These are phyloP conservation scores for Claviceps sp. DNA, from an alignment of 2,329 filamentous ascomycete genomes.

Conservation along the genomic window DNA sequence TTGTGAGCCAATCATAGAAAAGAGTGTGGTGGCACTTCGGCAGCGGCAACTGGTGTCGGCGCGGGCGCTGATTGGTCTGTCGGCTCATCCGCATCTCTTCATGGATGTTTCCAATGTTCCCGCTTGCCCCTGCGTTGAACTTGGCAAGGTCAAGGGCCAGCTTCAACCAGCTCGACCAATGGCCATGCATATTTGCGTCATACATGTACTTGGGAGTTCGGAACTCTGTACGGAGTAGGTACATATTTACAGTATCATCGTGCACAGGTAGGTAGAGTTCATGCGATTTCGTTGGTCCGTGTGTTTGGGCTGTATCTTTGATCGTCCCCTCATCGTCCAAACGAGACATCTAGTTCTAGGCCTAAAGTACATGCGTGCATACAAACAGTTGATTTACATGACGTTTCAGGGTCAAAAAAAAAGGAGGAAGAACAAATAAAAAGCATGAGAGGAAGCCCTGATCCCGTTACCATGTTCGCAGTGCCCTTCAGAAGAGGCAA, in stretches of 20 bases:
- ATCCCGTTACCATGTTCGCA: not conserved
- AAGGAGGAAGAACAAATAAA: not conserved
- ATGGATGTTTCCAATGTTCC: too few relatives aligned
- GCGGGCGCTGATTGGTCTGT: not conserved
- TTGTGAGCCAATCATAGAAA: not conserved
- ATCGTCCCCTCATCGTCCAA: not conserved
- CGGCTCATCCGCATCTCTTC: too few relatives aligned
- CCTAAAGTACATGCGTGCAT: constrained; percentile 1
- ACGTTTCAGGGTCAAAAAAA: not conserved
- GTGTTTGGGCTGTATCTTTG: not conserved
- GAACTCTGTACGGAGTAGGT: too few relatives aligned
- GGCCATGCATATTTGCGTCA: too few relatives aligned
- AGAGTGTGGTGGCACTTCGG: not conserved
- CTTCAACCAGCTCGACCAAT: too few relatives aligned
- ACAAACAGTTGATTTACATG: not conserved
- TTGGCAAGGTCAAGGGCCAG: too few relatives aligned
- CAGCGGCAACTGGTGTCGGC: not conserved
- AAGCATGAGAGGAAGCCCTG: not conserved
- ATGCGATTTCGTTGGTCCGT: too few relatives aligned
- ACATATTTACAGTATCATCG: too few relatives aligned
- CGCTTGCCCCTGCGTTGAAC: too few relatives aligned
- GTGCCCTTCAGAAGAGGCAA: not conserved
- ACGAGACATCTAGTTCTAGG: not conserved
- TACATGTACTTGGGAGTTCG: too few relatives aligned
- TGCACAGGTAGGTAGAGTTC: too few relatives aligned